Conservation (phyloP, 1,284 basidiomycete species). For the Austroboletus novae-zelandiae region DNA sequence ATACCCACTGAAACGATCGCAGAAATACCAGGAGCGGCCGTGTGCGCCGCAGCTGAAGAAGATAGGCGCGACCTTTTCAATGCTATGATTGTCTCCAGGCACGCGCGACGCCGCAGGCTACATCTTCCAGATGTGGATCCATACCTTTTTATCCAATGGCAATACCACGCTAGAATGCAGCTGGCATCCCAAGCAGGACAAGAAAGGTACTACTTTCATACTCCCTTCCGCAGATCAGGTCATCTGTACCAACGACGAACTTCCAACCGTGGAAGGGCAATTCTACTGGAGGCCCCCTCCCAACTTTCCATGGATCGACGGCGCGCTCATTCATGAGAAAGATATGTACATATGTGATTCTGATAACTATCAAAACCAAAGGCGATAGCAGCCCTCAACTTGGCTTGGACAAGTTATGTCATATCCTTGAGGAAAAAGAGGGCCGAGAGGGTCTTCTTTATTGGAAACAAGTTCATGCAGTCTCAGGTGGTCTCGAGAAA, state of each 20-base stretch:
- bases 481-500: neutral
- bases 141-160: neutral
- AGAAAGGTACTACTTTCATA: neutral
- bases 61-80: conserved; percentile 5
- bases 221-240: neutral
- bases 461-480: neutral
- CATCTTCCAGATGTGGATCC: conserved; percentile 3
- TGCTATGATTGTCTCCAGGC: neutral
- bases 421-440: neutral
- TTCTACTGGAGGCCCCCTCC: conserved; percentile 1
- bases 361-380: neutral
- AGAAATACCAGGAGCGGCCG: neutral
- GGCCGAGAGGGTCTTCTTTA: conserved; percentile 1
- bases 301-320: conserved; percentile 1
- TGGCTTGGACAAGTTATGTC: conserved; percentile 1
- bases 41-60: neutral
- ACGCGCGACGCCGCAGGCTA: neutral
- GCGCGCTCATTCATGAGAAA: neutral
- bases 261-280: neutral
- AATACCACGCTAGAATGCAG: neutral
- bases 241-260: neutral
- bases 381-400: neutral
- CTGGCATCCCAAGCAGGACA: neutral
- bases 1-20: conserved; percentile 2
- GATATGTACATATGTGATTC: conserved; percentile 1